A percentile compares a stretch with the other conserved stretches of the same genome.
These are phyloP conservation scores for Bacidia rubella DNA, from an alignment of 495 filamentous ascomycete genomes.

Conservation along the genomic window DNA sequence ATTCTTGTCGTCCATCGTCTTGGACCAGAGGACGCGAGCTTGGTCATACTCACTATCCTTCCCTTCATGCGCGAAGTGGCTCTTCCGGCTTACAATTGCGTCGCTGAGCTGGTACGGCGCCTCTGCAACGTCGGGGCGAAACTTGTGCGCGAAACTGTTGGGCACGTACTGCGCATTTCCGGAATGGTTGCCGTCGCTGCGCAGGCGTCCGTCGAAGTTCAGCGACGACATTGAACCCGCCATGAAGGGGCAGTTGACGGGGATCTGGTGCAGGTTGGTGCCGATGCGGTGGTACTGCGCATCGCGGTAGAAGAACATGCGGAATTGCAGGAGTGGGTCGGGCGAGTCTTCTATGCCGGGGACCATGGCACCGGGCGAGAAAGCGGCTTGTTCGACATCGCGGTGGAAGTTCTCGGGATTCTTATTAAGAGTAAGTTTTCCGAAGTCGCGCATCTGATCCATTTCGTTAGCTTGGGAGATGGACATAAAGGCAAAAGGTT, in stretches of 20 bases:
- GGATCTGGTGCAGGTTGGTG: constrained; percentile 35
- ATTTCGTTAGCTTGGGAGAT: constrained; percentile 1
- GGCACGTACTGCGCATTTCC: constrained; percentile 40
- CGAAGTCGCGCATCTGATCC: constrained; percentile 32
- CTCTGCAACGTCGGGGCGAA: constrained; percentile 41
- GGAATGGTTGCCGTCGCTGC: constrained; percentile 35
- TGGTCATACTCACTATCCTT: constrained; percentile 41
- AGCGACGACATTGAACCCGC: constrained; percentile 26
- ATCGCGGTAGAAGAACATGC: constrained; percentile 39
- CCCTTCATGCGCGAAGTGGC: constrained; percentile 41
- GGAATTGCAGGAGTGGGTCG: constrained; percentile 36
- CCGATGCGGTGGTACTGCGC: constrained; percentile 38
- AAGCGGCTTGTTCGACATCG: constrained; percentile 38
- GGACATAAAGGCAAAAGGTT: not conserved
- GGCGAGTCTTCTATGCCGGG: constrained; percentile 37
- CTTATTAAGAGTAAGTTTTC: constrained; percentile 52
- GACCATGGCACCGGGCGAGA: constrained; percentile 35
- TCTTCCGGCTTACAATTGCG: constrained; percentile 36
- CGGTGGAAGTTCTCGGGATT: constrained; percentile 59
- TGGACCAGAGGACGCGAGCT: constrained; percentile 32
- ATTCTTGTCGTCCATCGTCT: constrained; percentile 32
- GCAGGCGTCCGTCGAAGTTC: constrained; percentile 33
- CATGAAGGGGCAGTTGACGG: constrained; percentile 36
- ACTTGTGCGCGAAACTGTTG: constrained; percentile 42
- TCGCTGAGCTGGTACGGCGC: constrained; percentile 37